A percentile compares a stretch with the other conserved stretches of the same genome.
Conservation (phyloP, 805 yeast species). For the Pichia ethanolica region DNA sequence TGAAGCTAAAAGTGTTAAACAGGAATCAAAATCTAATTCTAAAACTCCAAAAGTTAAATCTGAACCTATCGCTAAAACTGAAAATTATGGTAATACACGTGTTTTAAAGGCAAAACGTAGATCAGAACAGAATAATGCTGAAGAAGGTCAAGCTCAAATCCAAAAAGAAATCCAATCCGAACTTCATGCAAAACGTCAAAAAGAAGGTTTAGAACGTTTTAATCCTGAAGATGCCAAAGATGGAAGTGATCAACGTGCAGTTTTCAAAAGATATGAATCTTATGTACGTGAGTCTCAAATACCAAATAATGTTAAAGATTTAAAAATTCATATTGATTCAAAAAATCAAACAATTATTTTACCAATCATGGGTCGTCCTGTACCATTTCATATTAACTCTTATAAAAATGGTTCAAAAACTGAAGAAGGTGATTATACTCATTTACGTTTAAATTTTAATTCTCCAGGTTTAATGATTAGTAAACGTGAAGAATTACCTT, state of each 20-base stretch:
- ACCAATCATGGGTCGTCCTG: constrained; percentile 94
- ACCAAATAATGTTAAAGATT: constrained; percentile 73
- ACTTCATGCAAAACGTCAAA: constrained; percentile 77
- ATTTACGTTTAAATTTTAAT: constrained; percentile 81
- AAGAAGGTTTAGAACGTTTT: constrained; percentile 77
- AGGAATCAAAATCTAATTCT: neutral
- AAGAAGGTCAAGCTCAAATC: constrained; percentile 71
- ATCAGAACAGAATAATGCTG: constrained; percentile 64
- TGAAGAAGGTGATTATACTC: constrained; percentile 94
- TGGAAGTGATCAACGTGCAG: constrained; percentile 52
- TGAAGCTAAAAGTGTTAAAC: constrained; percentile 5
- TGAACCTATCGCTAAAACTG: constrained; percentile 7
- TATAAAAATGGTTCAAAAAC: constrained; percentile 91
- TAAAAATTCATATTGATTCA: constrained; percentile 80
- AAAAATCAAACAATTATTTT: constrained; percentile 82
- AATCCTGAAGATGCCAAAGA: constrained; percentile 71
- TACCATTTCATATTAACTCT: constrained; percentile 92
- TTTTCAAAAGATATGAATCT: constrained; percentile 90
- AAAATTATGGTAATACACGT: constrained; percentile 40
- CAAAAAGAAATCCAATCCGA: constrained; percentile 77
- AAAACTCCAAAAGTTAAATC: neutral
- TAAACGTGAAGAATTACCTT: constrained; percentile 77
- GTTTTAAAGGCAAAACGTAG: constrained; percentile 73
- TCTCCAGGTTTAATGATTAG: constrained; percentile 64
- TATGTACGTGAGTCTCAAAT: constrained; percentile 90